A percentile compares a stretch with the other conserved stretches of the same genome.
These are phyloP conservation scores for Penicillium robsamsonii DNA, from an alignment of 495 filamentous ascomycete genomes.

Conservation along the genomic window DNA sequence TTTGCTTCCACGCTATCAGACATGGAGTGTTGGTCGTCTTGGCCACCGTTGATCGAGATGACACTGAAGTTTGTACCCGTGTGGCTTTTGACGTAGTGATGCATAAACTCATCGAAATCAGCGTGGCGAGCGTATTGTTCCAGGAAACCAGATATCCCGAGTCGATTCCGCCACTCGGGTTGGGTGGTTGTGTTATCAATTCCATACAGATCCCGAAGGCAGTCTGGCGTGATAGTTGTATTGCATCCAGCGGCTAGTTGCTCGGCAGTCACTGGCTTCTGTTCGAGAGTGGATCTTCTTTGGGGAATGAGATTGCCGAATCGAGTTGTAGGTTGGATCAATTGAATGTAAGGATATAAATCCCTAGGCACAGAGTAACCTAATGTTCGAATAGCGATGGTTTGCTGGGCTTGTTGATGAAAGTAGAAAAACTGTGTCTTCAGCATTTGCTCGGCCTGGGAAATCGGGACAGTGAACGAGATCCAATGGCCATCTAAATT, in stretches of 20 bases:
- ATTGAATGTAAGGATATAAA: slow-evolving; percentile 44
- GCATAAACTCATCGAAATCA: slow-evolving; percentile 56
- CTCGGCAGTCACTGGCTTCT: slow-evolving; percentile 24
- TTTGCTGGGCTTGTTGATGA: slow-evolving; percentile 34
- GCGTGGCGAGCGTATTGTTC: slow-evolving; percentile 61
- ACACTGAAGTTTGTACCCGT: slow-evolving; percentile 60
- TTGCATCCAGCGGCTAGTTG: slow-evolving; percentile 43
- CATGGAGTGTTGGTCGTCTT: slow-evolving; percentile 47
- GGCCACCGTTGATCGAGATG: slow-evolving; percentile 57
- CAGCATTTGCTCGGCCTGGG: slow-evolving; percentile 53
- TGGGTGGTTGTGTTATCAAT: slow-evolving; percentile 45
- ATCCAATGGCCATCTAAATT: slow-evolving; percentile 55
- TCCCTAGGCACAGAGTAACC: slow-evolving; percentile 57
- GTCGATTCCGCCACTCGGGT: slow-evolving; percentile 41
- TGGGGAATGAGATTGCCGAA: slow-evolving; percentile 44
- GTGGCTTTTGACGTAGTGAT: slow-evolving; percentile 49
- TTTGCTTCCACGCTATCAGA: slow-evolving; percentile 57
- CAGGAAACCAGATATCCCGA: slow-evolving; percentile 70
- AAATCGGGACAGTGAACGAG: slow-evolving; percentile 49
- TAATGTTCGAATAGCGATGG: slow-evolving; percentile 50
- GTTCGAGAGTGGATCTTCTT: slow-evolving; percentile 19
- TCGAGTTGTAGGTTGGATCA: slow-evolving; percentile 57
- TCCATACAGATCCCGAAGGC: slow-evolving; percentile 59
- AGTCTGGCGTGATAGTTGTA: slow-evolving; percentile 53
- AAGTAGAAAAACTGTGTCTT: slow-evolving; percentile 55